Evolutionary conservation across 2,329 filamentous ascomycete species (phyloP).

Genomic region (Aspergillus udagawae): DNA sequence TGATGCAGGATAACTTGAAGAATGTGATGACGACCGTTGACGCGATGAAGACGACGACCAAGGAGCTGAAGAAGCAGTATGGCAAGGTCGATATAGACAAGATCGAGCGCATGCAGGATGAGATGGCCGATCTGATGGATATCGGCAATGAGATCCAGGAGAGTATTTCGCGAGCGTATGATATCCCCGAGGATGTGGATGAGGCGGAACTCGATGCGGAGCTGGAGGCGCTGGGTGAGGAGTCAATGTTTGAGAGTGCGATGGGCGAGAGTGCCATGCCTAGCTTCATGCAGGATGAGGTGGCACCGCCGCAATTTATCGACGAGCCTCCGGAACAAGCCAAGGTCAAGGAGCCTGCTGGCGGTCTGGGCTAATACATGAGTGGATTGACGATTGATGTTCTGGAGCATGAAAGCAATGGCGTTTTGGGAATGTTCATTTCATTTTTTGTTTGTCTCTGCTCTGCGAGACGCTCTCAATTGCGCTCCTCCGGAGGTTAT

Average conservation of each 20-base stretch:
- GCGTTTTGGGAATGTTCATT: background rate
- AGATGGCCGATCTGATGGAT: slow-evolving; percentile 98
- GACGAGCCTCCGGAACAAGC: slow-evolving; percentile 77
- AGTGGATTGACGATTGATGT: background rate
- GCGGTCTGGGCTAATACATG: slow-evolving; percentile 28
- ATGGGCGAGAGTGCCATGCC: slow-evolving; percentile 64
- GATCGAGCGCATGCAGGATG: slow-evolving; percentile 96
- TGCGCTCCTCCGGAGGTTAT: background rate
- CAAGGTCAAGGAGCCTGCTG: slow-evolving; percentile 78
- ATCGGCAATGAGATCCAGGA: slow-evolving; percentile 98
- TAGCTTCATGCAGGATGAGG: slow-evolving; percentile 84
- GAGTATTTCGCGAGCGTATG: slow-evolving; percentile 83
- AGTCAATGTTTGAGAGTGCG: slow-evolving; percentile 78
- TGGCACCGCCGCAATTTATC: slow-evolving; percentile 77
- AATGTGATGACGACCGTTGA: slow-evolving; percentile 99
- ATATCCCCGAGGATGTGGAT: slow-evolving; percentile 94
- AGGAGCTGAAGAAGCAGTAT: slow-evolving; percentile 87
- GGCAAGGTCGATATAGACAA: slow-evolving; percentile 96
- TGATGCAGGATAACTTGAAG: slow-evolving; percentile 98
- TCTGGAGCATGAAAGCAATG: background rate
- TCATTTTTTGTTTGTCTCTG: background rate
- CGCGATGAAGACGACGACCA: slow-evolving; percentile 94
- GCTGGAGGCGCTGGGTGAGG: slow-evolving; percentile 87
- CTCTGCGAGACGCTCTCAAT: background rate
- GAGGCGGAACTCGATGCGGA: slow-evolving; percentile 96